Evolutionary conservation across 75 land plant species (phyloP), one percentile per base, ranked within the genome.

Genomic region (Azolla pinnata): DNA sequence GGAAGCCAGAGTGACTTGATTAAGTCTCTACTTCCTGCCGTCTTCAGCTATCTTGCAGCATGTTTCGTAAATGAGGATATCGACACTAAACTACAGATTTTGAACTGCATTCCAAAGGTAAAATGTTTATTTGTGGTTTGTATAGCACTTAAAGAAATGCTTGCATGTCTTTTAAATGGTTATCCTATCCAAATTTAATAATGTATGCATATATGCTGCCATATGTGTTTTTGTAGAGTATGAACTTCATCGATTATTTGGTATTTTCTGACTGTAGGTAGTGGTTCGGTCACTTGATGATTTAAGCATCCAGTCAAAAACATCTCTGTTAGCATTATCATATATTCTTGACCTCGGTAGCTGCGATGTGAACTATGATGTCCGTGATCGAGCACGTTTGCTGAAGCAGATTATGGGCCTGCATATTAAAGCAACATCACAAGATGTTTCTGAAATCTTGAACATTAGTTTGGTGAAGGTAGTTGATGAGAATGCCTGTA

Each of bases 381-480:
- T 93, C 29, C 98, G 96, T 72, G 98, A 88, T 52, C 84, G 98
- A 49, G 96, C 98, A 30, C 85, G 83, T 31, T 29, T 81, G 68
- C 49, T 88, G n/a, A 54, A 74, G 33, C 73, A 77, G n/a, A 68
- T 93, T 46, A 24, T 78, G 28, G 57, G 19, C 17, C 40, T 56
- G 27, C 67, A 62, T 38, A 60, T 23, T 44, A 23, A 20, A 7
- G 14, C 18, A 17, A 31, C 29, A 7, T 50, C 23, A 16, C 29
- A 28, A 8, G 44, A 21, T 69, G 19, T 2, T 29, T 29, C 54
- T 2, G 67, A 60, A 12, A 33, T 62, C 29, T 34, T 30, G 19
- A 51, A 44, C 0, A 30, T 55, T 7, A 18, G 59, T 26, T 8
- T 33, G 1, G 20, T 31, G 31, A 63, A 53, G 42, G 8, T 4